A percentile compares a stretch with the other conserved stretches of the same genome.
Evolutionary conservation across 1,284 basidiomycete genomes (phyloP).

Genomic region (Singerocomus rubriflavus): DNA sequence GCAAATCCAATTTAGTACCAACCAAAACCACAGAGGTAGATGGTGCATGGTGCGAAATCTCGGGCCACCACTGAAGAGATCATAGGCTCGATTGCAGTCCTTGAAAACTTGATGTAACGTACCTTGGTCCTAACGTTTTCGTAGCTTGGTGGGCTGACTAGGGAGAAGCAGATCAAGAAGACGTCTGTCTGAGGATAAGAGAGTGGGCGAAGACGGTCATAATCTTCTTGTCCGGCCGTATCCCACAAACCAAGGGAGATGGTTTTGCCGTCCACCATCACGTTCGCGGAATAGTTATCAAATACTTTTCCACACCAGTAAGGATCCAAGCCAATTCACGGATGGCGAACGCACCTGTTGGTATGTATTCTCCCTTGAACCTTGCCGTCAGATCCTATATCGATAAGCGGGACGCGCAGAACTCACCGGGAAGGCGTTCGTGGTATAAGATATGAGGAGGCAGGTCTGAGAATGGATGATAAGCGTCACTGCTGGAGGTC

Average conservation of each 20-base stretch:
- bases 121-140: conserved; percentile 99
- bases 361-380: conserved; percentile 90
- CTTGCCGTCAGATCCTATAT: conserved; percentile 15
- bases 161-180: conserved; percentile 98
- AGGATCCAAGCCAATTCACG: conserved; percentile 1
- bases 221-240: conserved; percentile 99
- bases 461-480: conserved; percentile 66
- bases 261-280: conserved; percentile 98
- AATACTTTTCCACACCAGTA: conserved; percentile 57
- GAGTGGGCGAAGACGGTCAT: conserved; percentile 95
- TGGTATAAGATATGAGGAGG: conserved; percentile 95
- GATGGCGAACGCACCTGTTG: conserved; percentile 65
- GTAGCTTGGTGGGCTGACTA: conserved; percentile 95
- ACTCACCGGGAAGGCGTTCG: conserved; percentile 90
- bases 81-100: conserved; percentile 7
- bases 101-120: conserved; percentile 21
- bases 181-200: conserved; percentile 99
- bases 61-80: conserved; percentile 81
- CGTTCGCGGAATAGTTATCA: conserved; percentile 94
- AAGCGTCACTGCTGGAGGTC: conserved; percentile 9
- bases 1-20: conserved; percentile 94
- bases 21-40: conserved; percentile 93
- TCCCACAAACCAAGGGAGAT: conserved; percentile 98
- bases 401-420: neutral
- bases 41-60: conserved; percentile 96